A percentile compares a stretch with the other conserved stretches of the same genome.
Conservation (phyloP, 768 basidiomycete species). For the Inosperma sp. region DNA sequence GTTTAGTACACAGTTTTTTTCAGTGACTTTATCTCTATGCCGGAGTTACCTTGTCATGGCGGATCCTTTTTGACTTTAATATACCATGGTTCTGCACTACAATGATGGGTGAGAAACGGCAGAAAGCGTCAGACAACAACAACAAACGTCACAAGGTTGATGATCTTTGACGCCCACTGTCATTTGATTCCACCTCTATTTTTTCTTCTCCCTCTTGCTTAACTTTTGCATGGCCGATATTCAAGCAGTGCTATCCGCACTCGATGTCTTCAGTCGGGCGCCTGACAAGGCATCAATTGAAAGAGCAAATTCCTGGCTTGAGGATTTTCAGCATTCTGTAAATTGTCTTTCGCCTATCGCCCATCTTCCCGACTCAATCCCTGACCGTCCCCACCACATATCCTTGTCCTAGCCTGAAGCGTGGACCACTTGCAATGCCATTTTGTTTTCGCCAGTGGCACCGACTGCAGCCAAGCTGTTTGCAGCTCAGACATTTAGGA, state of each 20-base stretch:
- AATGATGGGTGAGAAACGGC: not conserved
- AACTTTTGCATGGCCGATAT: constrained; percentile 54
- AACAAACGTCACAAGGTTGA: constrained; percentile 28
- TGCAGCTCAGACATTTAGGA: constrained; percentile 93
- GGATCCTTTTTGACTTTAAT: constrained; percentile 40
- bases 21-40: constrained; percentile 41
- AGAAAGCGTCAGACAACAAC: constrained; percentile 31
- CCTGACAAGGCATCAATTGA: constrained; percentile 83
- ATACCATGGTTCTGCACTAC: constrained; percentile 38
- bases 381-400: constrained; percentile 56
- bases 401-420: constrained; percentile 84
- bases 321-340: constrained; percentile 99
- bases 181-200: constrained; percentile 16
- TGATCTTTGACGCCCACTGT: constrained; percentile 10
- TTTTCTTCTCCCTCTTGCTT: constrained; percentile 16
- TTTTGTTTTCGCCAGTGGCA: constrained; percentile 76
- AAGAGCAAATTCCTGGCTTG: constrained; percentile 90
- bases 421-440: constrained; percentile 91
- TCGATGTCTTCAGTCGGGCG: constrained; percentile 74
- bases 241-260: constrained; percentile 67
- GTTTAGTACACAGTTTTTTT: constrained; percentile 44
- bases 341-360: constrained; percentile 74
- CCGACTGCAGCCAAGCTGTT: constrained; percentile 83
- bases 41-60: constrained; percentile 34
- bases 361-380: constrained; percentile 49